Conservation (phyloP, 179 eudicot species). For the Nepenthes alata region DNA sequence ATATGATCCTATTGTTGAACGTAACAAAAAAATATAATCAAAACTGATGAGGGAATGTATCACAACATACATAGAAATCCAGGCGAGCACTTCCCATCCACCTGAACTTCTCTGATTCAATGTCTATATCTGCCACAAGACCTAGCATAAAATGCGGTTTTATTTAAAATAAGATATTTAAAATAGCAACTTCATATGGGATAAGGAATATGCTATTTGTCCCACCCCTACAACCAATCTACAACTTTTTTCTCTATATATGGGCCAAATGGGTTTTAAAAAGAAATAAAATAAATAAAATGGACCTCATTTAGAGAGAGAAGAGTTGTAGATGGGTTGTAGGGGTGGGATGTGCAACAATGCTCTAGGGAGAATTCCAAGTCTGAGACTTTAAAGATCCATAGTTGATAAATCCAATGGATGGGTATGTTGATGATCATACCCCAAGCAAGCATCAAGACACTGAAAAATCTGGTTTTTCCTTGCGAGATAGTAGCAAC, state of each 20-base stretch:
- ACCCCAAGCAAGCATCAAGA: constrained; percentile 99
- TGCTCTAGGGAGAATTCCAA: no score
- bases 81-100: constrained; percentile 97
- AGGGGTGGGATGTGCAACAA: no score
- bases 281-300: no score
- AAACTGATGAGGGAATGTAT: neutral
- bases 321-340: no score
- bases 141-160: constrained; percentile 30
- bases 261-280: no score
- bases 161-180: neutral
- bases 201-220: no score
- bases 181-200: no score
- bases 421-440: constrained; percentile 7
- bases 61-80: constrained; percentile 61
- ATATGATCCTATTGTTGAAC: no score
- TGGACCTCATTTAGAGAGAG: no score
- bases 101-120: constrained; percentile 91
- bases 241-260: no score
- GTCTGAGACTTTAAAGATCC: neutral
- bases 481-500: constrained; percentile 79
- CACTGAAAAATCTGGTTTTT: constrained; percentile 59
- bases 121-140: constrained; percentile 85
- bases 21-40: neutral
- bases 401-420: neutral
- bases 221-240: no score